Evolutionary conservation across 305 asterid species (phyloP), one percentile per base, ranked within the genome.

Genomic region (Fraxinus velutina): DNA sequence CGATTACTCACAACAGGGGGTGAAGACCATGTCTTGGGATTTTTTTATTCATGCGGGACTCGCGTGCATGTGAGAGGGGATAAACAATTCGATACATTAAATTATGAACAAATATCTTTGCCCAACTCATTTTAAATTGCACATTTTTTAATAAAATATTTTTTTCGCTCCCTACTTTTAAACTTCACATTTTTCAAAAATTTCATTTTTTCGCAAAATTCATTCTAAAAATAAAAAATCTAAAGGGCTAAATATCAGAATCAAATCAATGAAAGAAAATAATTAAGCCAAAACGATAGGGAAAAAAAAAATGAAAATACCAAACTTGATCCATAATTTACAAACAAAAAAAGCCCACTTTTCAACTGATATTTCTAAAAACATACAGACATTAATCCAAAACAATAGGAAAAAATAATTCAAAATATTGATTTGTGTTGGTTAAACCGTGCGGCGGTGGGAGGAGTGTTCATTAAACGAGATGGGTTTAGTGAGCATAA

Each of bases 401-500:
- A 68, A 68, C 75, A 68, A 68, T 29, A 27, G 2, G 5, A 13
- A 10, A 66, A 24, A 27, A 66, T 9, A 68, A 68, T 13, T 1
- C 19, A 29, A 68, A 68, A 68, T 5, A 68, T 27, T 1, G 9
- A 29, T 27, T 68, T 7, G 6, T 12, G 36, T 9, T 2, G 8
- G 3, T 68, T 68, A 68, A 27, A 29, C 39, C 42, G 75, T 3
- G 75, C 75, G 73, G 36, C 32, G 37, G 73, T 66, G 75, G 39
- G 75, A 68, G 9, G 75, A 30, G 19, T 34, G 39, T 4, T 68
- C 75, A 5, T 68, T 68, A 68, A 68, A 27, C 21, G 75, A 68
- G 21, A 68, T 68, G 75, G 75, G 75, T 68, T 68, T 68, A 39
- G 68, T 73, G 52, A 73, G 77, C 24, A 72, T 72, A 0, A 73